Evolutionary conservation across 192 early-diverging fungal species (phyloP).

Genomic region (Coemansia sp.): DNA sequence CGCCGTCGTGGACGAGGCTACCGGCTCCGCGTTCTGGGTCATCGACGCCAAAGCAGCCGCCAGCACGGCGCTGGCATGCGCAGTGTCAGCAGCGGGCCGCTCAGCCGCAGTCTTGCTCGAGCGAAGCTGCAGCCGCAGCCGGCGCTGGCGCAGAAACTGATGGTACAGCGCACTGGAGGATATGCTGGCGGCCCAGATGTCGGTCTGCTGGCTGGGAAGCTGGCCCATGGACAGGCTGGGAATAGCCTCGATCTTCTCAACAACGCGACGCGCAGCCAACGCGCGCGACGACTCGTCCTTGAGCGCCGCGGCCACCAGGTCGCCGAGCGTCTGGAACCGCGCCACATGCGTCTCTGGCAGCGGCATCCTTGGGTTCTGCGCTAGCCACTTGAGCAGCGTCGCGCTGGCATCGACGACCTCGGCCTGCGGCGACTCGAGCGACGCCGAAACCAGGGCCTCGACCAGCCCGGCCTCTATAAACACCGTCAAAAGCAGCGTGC

Average conservation of each 20-base stretch:
- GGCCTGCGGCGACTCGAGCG: slow-evolving; percentile 25
- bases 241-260: slow-evolving; percentile 43
- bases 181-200: slow-evolving; percentile 43
- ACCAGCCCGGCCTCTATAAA: slow-evolving; percentile 55
- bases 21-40: background rate
- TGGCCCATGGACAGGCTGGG: slow-evolving; percentile 48
- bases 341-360: slow-evolving; percentile 39
- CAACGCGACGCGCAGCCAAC: slow-evolving; percentile 29
- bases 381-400: slow-evolving; percentile 50
- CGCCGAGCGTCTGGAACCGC: slow-evolving; percentile 38
- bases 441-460: slow-evolving; percentile 38
- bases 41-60: background rate
- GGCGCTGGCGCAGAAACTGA: slow-evolving; percentile 25
- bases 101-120: background rate
- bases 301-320: slow-evolving; percentile 34
- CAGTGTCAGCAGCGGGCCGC: background rate
- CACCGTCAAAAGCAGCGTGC: slow-evolving; percentile 50
- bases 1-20: background rate
- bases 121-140: slow-evolving; percentile 13
- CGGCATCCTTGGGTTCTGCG: slow-evolving; percentile 49
- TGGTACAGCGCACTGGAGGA: slow-evolving; percentile 41
- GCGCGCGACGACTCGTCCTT: slow-evolving; percentile 8
- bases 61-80: background rate
- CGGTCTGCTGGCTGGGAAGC: slow-evolving; percentile 50
- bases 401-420: slow-evolving; percentile 50